Conservation (phyloP, 192 early-diverging fungal species). For the Backusella mclennaniae region DNA sequence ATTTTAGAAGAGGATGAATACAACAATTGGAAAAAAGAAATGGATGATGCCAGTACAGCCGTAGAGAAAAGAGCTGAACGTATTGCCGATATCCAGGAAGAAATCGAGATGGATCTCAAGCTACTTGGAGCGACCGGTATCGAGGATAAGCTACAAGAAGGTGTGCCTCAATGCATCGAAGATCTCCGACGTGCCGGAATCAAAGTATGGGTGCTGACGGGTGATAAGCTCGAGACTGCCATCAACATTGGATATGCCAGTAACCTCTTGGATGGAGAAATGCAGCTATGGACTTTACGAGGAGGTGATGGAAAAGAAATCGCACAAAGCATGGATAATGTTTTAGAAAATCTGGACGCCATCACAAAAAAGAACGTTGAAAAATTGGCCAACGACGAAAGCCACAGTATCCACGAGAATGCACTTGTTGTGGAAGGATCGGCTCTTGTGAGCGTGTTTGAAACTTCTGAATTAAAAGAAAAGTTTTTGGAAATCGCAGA, state of each 20-base stretch:
- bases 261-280: slow-evolving; percentile 65
- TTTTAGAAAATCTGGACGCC: not conserved
- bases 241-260: slow-evolving; percentile 97
- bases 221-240: slow-evolving; percentile 97
- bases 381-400: not conserved
- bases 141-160: slow-evolving; percentile 96
- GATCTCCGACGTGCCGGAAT: slow-evolving; percentile 82
- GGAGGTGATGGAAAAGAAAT: slow-evolving; percentile 17
- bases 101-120: slow-evolving; percentile 79
- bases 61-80: slow-evolving; percentile 72
- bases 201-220: slow-evolving; percentile 97
- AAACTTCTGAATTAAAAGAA: slow-evolving; percentile 50
- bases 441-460: slow-evolving; percentile 53
- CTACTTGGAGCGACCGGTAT: slow-evolving; percentile 95
- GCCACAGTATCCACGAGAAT: slow-evolving; percentile 30
- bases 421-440: slow-evolving; percentile 87
- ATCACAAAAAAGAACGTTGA: not conserved
- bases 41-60: slow-evolving; percentile 67
- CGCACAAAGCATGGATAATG: not conserved
- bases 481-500: slow-evolving; percentile 68
- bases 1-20: slow-evolving; percentile 71
- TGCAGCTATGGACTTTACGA: slow-evolving; percentile 64
- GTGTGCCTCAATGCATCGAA: slow-evolving; percentile 89
- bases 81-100: slow-evolving; percentile 67
- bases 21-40: slow-evolving; percentile 70